phyloP scores from a whole-genome alignment of 1,284 basidiomycete species.

The Leccinum huronense region DNA sequence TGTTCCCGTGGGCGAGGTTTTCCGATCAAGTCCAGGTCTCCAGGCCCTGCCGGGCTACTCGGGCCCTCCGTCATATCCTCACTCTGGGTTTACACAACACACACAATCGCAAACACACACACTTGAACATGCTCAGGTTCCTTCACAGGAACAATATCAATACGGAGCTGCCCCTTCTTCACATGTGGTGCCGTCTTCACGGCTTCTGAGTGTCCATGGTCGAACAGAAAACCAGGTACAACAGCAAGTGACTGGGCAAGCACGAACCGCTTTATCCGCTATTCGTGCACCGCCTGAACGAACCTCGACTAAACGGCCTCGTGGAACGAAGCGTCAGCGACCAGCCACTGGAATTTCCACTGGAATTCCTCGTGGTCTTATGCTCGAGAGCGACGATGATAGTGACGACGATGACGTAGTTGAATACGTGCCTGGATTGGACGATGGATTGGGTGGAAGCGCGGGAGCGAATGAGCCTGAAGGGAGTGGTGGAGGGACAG shows the following conservation, averaged over 20 bases:
- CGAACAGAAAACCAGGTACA: slow-evolving; percentile 11
- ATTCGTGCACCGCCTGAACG: slow-evolving; percentile 5
- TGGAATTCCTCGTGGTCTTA: slow-evolving; percentile 7
- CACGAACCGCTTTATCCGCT: background rate
- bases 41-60: slow-evolving; percentile 8
- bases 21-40: slow-evolving; percentile 5
- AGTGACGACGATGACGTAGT: slow-evolving; percentile 33
- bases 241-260: slow-evolving; percentile 1
- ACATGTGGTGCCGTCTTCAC: slow-evolving; percentile 8
- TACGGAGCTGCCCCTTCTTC: slow-evolving; percentile 8
- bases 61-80: slow-evolving; percentile 10
- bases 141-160: slow-evolving; percentile 18
- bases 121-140: slow-evolving; percentile 1
- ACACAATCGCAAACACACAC: slow-evolving; percentile 10
- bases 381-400: slow-evolving; percentile 31
- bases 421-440: slow-evolving; percentile 24
- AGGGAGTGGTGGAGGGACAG: slow-evolving; percentile 15
- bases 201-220: slow-evolving; percentile 3
- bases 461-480: slow-evolving; percentile 4
- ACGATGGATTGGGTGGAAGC: slow-evolving; percentile 3
- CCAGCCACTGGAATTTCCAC: slow-evolving; percentile 2
- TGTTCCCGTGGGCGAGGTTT: background rate
- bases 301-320: slow-evolving; percentile 24
- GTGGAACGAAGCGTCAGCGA: slow-evolving; percentile 25
- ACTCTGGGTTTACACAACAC: slow-evolving; percentile 7